phyloP scores from a whole-genome alignment of 2,329 filamentous ascomycete genomes.

The Colletotrichum tamarilloi region DNA sequence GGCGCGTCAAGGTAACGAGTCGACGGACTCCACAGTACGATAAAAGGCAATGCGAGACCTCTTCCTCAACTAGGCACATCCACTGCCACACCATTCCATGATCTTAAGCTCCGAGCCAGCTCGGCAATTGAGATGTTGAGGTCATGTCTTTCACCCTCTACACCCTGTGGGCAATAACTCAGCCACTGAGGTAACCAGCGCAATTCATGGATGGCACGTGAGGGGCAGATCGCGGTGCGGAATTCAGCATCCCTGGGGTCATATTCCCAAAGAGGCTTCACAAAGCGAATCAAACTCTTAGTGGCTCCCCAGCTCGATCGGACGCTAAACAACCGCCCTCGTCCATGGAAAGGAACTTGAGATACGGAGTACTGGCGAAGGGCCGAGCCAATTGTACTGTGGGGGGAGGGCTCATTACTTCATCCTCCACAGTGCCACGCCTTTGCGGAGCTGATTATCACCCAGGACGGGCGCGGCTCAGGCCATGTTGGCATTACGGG shows the following conservation, averaged over 20 bases:
- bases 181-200: conserved; percentile 10
- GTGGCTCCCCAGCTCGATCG: conserved; percentile 31
- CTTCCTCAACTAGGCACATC: not conserved
- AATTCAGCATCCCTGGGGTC: conserved; percentile 17
- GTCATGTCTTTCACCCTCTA: not conserved
- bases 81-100: not conserved
- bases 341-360: conserved; percentile 20
- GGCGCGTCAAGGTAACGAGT: not conserved
- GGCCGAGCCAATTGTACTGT: conserved; percentile 1
- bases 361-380: conserved; percentile 4
- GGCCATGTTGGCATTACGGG: conserved; percentile 21
- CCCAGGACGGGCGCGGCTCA: conserved; percentile 28
- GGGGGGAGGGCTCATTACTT: conserved; percentile 13
- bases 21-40: not conserved
- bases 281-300: conserved; percentile 36
- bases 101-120: not conserved
- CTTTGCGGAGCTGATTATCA: conserved; percentile 31
- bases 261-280: conserved; percentile 34
- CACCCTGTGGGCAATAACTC: not conserved
- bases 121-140: not conserved
- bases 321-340: conserved; percentile 30
- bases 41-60: not conserved
- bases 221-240: conserved; percentile 21
- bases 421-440: conserved; percentile 29
- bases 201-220: not conserved